Evolutionary conservation across 306 rosid genomes (phyloP).

Genomic region (Astragalus membranaceus): DNA sequence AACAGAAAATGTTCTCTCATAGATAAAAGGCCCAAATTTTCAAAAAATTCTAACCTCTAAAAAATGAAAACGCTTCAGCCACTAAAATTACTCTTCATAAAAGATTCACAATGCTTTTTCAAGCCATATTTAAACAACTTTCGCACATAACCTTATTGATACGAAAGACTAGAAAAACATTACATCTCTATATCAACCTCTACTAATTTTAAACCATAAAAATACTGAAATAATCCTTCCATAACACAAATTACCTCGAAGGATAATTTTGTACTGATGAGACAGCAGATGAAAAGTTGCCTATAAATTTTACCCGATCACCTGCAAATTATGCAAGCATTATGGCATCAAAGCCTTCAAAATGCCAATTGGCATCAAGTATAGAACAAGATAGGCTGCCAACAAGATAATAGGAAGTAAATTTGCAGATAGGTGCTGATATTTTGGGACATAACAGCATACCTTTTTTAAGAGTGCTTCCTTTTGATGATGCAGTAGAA

Average conservation of each 20-base stretch:
- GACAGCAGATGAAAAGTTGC: constrained; percentile 38
- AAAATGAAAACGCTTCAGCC: not conserved
- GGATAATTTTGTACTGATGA: constrained; percentile 40
- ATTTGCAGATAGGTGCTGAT: not conserved
- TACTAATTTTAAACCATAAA: not conserved
- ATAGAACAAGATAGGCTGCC: not conserved
- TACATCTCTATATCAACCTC: not conserved
- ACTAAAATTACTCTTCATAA: not conserved
- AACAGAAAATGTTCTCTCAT: not conserved
- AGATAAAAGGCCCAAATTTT: not conserved
- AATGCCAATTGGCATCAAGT: not conserved
- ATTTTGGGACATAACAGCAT: not conserved
- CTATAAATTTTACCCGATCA: constrained; percentile 82
- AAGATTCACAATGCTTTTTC: not conserved
- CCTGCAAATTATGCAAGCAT: constrained; percentile 46
- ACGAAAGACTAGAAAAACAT: not conserved
- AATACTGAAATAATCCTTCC: not conserved
- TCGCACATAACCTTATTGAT: not conserved
- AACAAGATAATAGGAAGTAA: not conserved
- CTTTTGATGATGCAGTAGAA: constrained; percentile 85
- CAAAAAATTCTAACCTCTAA: not conserved
- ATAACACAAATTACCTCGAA: constrained; percentile 44
- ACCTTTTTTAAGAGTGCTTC: constrained; percentile 63
- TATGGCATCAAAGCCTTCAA: not conserved
- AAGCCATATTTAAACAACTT: not conserved